Conservation (phyloP, 2,329 filamentous ascomycete genomes). For the Scleromitrula shiraiana region DNA sequence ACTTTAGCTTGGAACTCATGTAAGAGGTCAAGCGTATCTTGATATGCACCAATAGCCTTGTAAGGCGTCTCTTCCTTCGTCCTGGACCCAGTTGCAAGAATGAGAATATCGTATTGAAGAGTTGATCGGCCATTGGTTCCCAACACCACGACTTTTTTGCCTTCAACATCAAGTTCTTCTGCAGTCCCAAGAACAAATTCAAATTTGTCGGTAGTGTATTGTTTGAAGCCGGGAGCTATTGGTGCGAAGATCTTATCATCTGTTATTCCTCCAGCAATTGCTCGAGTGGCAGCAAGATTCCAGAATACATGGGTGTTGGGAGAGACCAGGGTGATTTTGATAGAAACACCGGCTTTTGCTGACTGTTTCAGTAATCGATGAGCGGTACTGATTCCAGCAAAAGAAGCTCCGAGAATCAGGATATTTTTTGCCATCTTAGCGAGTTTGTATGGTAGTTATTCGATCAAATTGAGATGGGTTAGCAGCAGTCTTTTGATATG, state of each 20-base stretch:
- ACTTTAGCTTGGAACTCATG: constrained; percentile 19
- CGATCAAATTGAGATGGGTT: background rate
- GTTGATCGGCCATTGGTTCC: constrained; percentile 27
- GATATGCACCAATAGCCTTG: constrained; percentile 38
- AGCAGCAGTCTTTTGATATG: too few relatives aligned
- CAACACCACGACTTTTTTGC: constrained; percentile 36
- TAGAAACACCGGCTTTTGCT: constrained; percentile 24
- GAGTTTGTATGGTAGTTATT: too few relatives aligned
- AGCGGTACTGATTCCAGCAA: constrained; percentile 24
- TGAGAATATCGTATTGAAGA: constrained; percentile 41
- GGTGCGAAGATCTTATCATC: constrained; percentile 35
- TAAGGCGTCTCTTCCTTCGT: constrained; percentile 38
- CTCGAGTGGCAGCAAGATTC: constrained; percentile 39
- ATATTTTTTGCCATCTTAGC: constrained; percentile 17
- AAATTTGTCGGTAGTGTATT: constrained; percentile 40
- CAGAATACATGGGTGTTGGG: constrained; percentile 43
- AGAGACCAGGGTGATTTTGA: constrained; percentile 46
- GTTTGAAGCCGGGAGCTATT: constrained; percentile 37
- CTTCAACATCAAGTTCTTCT: constrained; percentile 34
- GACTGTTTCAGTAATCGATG: constrained; percentile 29
- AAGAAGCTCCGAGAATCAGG: constrained; percentile 29
- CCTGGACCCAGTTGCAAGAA: constrained; percentile 46
- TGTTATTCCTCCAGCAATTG: constrained; percentile 34
- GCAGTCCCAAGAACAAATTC: constrained; percentile 45
- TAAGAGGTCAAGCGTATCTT: constrained; percentile 19